Base-by-base conservation (phyloP, 192 early-diverging fungal species). In the Backusella macrospora region DNA sequence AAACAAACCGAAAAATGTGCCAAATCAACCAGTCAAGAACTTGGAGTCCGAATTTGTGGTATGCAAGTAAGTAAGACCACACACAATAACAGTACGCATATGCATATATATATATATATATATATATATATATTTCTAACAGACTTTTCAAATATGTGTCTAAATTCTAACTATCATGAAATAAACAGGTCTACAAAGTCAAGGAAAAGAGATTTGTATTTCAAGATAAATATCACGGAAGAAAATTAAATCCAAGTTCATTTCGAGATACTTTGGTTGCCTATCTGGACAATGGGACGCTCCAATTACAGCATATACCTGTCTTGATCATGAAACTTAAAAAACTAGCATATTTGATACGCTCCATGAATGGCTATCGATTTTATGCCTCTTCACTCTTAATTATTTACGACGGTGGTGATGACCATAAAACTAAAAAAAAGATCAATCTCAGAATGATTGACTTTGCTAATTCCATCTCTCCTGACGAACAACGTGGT, bases 1-100 rank as follows among this genome's bases (percentile, higher is more conserved):
- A 95, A 91, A 46, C 97, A 99, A 81, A 96, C 92, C 46, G 80
- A 87, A 48, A 99, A 99, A 80, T 99, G 97, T 74, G 94, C 95
- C 70, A 84, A 86, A 47, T 94, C 95, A 9, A 99, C 98, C 8
- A 96, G 95, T 80, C 92, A 93, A 76, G 85, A 88, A 49, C 86
- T 98, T 29, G 98, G 98, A 6, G 94, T 98, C 65, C 88, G 97
- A 0, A 94, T 99, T 65, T 99, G 98, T 78, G 97, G 98, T 9
- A 95, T 99, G 95, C 98, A 99, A 88, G 94, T 93, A 79, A 79
- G 45, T 40, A 39, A 14, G 10, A 16, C 66, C 47, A n/a, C 8
- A 46, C 59, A n/a, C 29, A n/a, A 44, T 59, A 43, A 37, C 29
- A 49, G n/a, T 12, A 49, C 21, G 18, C 16, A 74, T 5, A 23